A percentile compares a stretch with the other conserved stretches of the same genome.
Conservation (phyloP, 805 yeast species). For the Metschnikowia orientalis region DNA sequence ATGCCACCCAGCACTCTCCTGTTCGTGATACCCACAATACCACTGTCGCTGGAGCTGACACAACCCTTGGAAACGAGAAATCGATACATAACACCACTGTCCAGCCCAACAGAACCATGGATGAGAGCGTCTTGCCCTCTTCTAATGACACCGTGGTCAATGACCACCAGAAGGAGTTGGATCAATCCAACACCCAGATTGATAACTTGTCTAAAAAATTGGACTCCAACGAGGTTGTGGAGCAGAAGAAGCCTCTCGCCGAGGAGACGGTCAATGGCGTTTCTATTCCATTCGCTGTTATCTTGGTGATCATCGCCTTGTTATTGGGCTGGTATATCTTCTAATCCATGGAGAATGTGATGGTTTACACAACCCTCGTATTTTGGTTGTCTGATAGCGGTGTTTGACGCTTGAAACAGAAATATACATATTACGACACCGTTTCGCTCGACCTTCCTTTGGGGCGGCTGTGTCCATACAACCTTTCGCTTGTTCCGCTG, state of each 20-base stretch:
- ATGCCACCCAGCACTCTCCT: conserved; percentile 19
- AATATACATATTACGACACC: too few relatives aligned
- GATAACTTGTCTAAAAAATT: conserved; percentile 41
- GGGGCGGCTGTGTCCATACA: too few relatives aligned
- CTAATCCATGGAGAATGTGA: too few relatives aligned
- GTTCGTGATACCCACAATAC: conserved; percentile 11
- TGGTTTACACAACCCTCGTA: too few relatives aligned
- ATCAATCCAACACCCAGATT: conserved; percentile 40
- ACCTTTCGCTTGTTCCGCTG: too few relatives aligned
- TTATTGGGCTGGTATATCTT: conserved; percentile 71
- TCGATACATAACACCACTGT: conserved; percentile 6
- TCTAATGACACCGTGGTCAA: conserved; percentile 8
- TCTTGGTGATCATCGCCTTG: conserved; percentile 47
- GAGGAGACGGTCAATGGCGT: conserved; percentile 44
- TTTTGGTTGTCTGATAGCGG: conserved; percentile 1
- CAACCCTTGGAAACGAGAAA: conserved; percentile 13
- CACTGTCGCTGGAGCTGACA: conserved; percentile 14
- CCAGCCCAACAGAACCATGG: conserved; percentile 6
- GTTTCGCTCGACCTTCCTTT: too few relatives aligned
- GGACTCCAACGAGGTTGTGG: conserved; percentile 33
- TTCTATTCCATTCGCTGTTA: conserved; percentile 50
- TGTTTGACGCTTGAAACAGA: conserved; percentile 1
- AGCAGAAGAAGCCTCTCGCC: conserved; percentile 15
- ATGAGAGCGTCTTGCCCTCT: conserved; percentile 9
- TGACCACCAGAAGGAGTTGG: conserved; percentile 30